phyloP scores from a whole-genome alignment of 2,329 filamentous ascomycete genomes.

The Capronia epimyces region DNA sequence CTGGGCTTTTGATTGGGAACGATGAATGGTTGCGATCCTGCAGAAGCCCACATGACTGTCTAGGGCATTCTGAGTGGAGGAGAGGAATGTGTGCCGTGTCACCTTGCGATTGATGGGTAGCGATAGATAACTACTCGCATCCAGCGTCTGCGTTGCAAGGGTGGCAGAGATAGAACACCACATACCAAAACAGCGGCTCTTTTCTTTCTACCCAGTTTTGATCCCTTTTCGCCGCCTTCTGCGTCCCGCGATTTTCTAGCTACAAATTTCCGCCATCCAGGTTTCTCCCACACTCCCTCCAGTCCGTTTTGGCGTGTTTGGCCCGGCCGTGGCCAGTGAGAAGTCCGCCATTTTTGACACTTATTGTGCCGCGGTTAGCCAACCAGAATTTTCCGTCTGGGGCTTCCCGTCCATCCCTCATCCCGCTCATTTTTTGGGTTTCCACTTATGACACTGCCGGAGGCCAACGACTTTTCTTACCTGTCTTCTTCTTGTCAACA shows the following conservation, averaged over 20 bases:
- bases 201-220: conserved; percentile 2
- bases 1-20: background rate
- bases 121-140: background rate
- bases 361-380: background rate
- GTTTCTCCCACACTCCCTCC: background rate
- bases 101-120: conserved; percentile 10
- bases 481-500: conserved; percentile 17
- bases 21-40: background rate
- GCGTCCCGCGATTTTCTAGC: background rate
- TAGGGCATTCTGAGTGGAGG: conserved; percentile 6
- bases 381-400: background rate
- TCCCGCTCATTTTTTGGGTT: conserved; percentile 9
- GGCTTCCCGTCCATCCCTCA: background rate
- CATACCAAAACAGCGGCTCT: background rate
- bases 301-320: background rate
- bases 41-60: background rate
- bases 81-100: conserved; percentile 13
- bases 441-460: conserved; percentile 13
- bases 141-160: background rate
- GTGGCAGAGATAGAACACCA: conserved; percentile 1
- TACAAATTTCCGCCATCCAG: background rate
- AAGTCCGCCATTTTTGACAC: background rate
- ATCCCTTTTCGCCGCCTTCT: background rate
- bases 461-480: conserved; percentile 8
- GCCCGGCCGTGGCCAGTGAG: background rate